Conservation (phyloP, 768 basidiomycete species). For the Lactarius evosmus region DNA sequence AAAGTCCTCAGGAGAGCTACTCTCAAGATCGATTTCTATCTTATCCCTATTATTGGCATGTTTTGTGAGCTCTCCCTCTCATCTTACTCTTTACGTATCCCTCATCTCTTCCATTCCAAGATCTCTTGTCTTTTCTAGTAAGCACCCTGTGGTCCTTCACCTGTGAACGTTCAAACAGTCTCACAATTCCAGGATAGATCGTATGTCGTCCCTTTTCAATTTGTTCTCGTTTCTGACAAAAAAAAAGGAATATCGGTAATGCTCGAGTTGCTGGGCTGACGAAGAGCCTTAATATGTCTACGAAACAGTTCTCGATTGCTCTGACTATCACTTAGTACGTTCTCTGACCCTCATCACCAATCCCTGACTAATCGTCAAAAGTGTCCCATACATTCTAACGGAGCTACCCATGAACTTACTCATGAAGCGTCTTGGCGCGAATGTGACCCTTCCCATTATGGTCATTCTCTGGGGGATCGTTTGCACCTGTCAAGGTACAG, state of each 20-base stretch:
- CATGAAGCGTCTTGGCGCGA: constrained; percentile 47
- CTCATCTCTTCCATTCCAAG: background rate
- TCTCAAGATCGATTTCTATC: constrained; percentile 14
- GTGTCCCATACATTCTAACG: constrained; percentile 30
- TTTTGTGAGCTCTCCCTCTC: constrained; percentile 3
- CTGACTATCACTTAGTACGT: constrained; percentile 21
- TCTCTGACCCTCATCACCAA: background rate
- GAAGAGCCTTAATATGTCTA: constrained; percentile 32
- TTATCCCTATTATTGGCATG: constrained; percentile 9
- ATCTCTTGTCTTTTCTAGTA: constrained; percentile 20
- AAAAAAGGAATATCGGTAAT: constrained; percentile 30
- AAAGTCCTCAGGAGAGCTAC: background rate
- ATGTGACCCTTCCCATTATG: constrained; percentile 59
- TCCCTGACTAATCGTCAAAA: constrained; percentile 27
- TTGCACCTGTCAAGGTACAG: constrained; percentile 58
- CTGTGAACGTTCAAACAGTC: background rate
- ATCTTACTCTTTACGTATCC: background rate
- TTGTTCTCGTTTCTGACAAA: background rate
- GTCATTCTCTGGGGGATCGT: constrained; percentile 65
- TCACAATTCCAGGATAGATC: constrained; percentile 9
- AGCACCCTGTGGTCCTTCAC: background rate
- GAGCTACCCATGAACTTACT: constrained; percentile 33
- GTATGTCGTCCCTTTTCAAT: background rate
- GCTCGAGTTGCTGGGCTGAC: constrained; percentile 35
- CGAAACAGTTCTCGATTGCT: constrained; percentile 1